Evolutionary conservation across 345 rosid species (phyloP), one percentile per base, ranked within the genome.

Genomic region (Excoecaria agallocha): DNA sequence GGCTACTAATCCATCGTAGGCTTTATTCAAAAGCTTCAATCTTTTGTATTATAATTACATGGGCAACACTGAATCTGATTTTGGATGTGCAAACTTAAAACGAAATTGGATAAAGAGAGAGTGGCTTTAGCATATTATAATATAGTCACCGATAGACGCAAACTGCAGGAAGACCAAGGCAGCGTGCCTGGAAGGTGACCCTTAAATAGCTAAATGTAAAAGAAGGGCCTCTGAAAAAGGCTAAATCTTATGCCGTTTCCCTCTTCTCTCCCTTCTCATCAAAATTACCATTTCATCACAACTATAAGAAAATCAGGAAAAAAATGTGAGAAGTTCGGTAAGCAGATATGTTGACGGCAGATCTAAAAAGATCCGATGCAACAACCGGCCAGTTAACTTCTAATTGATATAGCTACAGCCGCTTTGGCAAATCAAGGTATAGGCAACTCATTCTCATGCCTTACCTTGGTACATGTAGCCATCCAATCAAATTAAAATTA

Each of bases 341-440:
- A 92, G 94, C 94, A 92, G 90, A 88, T 81, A 67, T 55, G 86
- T 80, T 89, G 83, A 92, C 76, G 69, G 39, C 78, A 81, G 80
- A 51, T 65, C 46, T n/a, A 50, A 79, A 71, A 62, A 67, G 59
- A 80, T 73, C 86, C 25, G 77, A 75, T 71, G 80, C 90, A 80
- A 90, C 83, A 78, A 90, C 88, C 89, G 92, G 90, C 93, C 97
- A 90, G 88, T 82, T 72, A 88, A 82, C 89, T 80, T 86, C 93
- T 76, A 75, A 83, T 83, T 56, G 41, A 83, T 86, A 37, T 92
- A 74, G 97, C 94, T 87, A 86, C 90, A 86, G 93, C 93, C 93
- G 50, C 38, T 62, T 75, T 74, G 91, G 90, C 93, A 82, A 82
- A 54, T 86, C 93, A 86, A 89, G 91, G 82, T 35, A 17, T 80